phyloP scores from a whole-genome alignment of 1,139 yeast species.

The Yamadazyma dushanensis region DNA sequence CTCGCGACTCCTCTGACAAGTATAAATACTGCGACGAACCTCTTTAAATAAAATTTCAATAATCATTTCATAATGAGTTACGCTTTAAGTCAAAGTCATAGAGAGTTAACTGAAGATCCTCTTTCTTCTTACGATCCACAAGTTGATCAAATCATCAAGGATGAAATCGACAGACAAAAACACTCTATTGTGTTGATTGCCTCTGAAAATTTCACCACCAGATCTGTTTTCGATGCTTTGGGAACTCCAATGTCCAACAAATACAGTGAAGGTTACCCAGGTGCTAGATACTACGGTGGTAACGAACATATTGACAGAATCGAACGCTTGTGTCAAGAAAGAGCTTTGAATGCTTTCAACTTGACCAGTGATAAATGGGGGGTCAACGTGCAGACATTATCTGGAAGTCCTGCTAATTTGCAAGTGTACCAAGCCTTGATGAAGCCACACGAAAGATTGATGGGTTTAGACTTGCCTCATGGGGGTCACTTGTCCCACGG shows the following conservation, averaged over 20 bases:
- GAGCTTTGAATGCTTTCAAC: conserved; percentile 88
- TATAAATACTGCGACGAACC: conserved; percentile 2
- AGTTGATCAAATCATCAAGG: conserved; percentile 77
- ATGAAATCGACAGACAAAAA: conserved; percentile 90
- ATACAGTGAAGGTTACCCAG: conserved; percentile 86
- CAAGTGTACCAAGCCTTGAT: conserved; percentile 93
- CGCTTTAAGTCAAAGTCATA: conserved; percentile 51
- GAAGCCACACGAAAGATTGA: conserved; percentile 92
- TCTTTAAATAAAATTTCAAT: conserved; percentile 26
- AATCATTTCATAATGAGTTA: conserved; percentile 39
- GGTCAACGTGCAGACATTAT: conserved; percentile 92
- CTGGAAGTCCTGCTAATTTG: conserved; percentile 97
- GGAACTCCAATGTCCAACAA: conserved; percentile 97
- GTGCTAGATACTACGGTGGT: conserved; percentile 88
- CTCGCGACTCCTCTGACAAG: conserved; percentile 3
- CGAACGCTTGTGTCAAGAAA: conserved; percentile 85
- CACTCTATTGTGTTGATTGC: conserved; percentile 94
- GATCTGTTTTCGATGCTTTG: conserved; percentile 92
- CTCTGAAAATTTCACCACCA: conserved; percentile 95
- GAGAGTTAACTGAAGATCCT: conserved; percentile 57
- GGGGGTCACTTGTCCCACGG: conserved; percentile 99
- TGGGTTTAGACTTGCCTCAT: conserved; percentile 97
- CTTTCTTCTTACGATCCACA: conserved; percentile 77
- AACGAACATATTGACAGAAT: conserved; percentile 93
- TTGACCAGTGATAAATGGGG: conserved; percentile 90